Evolutionary conservation across 1,284 basidiomycete genomes (phyloP), one percentile per base, ranked within the genome.

Genomic region (Fistulinella cinereoalba): DNA sequence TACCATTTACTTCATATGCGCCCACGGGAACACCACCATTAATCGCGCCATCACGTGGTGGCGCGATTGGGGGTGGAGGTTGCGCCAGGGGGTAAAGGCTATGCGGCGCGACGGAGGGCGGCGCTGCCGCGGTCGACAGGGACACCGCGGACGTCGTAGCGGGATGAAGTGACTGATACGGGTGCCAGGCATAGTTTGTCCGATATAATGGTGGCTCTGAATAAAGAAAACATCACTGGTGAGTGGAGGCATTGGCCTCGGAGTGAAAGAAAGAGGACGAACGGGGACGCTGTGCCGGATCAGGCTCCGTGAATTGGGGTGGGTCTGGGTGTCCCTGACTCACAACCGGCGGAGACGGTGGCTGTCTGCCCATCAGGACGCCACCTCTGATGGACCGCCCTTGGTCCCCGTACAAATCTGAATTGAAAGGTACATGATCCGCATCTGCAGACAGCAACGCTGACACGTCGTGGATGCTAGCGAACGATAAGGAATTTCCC

Each of bases 391-490:
- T 62, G 49, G 46, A 53, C 50, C 54, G 50, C 25, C 31, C 49
- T 8, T 37, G 51, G 32, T 41, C 49, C 36, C 32, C 41, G 19
- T 32, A 41, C 23, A 22, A 24, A 42, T 51, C 45, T 38, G 28
- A 21, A 37, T 47, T 46, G 18, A 32, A 44, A 15, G 46, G 40
- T 34, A 18, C 32, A 23, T 43, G 51, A 24, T 1, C 39, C 19
- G 19, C n/a, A 18, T 13, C 39, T 21, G 22, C 24, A 34, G 47
- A 43, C 32, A 50, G 44, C 19, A 55, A 42, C 31, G 39, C 44
- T 21, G 53, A 37, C 32, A 49, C 41, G 47, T 75, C 73, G 50
- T 76, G 74, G 11, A 71, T 64, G 49, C 75, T 77, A 44, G 42
- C 44, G 32, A 6, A 43, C 6, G 18, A 47, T 29, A 7, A 12